A percentile compares a stretch with the other conserved stretches of the same genome.
phyloP scores from a whole-genome alignment of 1,139 yeast genomes.

The Nakaseomyces nivariensis region DNA sequence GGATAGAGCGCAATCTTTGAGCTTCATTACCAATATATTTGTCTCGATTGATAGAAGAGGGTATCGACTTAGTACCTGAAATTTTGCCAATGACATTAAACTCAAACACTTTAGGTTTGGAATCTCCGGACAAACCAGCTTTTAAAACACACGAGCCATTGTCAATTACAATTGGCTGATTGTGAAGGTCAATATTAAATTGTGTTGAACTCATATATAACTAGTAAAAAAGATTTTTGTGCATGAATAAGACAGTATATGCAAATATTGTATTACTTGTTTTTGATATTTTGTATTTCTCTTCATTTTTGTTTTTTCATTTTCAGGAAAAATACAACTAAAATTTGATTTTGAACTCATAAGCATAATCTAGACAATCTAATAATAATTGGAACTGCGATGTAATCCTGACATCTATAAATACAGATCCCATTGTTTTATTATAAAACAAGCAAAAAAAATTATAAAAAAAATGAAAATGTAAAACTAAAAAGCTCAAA shows the following conservation, averaged over 20 bases:
- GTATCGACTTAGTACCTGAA: conserved; percentile 52
- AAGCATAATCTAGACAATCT: too few species aligned
- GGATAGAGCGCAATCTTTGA: conserved; percentile 63
- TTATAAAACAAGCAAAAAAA: too few species aligned
- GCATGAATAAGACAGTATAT: too few species aligned
- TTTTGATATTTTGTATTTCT: too few species aligned
- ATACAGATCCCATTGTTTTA: too few species aligned
- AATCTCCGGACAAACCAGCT: conserved; percentile 93
- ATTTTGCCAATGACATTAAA: conserved; percentile 61
- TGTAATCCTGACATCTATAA: too few species aligned
- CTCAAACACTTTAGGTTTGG: conserved; percentile 50
- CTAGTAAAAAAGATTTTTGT: background rate
- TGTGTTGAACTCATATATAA: background rate
- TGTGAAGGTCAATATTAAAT: conserved; percentile 31
- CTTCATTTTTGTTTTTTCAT: too few species aligned
- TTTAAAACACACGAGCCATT: conserved; percentile 86
- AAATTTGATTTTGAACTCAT: too few species aligned
- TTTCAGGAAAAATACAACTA: too few species aligned
- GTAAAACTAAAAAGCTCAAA: background rate
- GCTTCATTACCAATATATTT: conserved; percentile 68
- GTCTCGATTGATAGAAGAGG: conserved; percentile 59
- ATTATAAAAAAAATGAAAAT: too few species aligned
- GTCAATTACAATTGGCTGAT: conserved; percentile 87
- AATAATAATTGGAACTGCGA: too few species aligned
- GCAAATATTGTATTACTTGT: too few species aligned